These are phyloP conservation scores for Suhomyces ambrosiae DNA, from an alignment of 1,139 yeast genomes.

Conservation along the genomic window DNA sequence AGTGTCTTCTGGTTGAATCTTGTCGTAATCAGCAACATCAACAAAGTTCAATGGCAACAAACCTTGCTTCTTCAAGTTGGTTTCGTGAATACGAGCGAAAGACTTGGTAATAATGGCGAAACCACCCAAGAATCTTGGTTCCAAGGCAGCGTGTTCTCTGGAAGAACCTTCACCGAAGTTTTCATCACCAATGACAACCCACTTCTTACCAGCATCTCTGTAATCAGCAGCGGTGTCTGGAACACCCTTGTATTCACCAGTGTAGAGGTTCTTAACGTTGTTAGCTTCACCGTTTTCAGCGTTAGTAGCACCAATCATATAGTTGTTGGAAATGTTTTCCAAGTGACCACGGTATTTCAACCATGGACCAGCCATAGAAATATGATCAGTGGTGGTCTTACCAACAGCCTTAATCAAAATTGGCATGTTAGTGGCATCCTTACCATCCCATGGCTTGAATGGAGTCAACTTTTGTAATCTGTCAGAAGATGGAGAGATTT, in stretches of 20 bases:
- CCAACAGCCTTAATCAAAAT: conserved; percentile 95
- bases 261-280: conserved; percentile 84
- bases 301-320: conserved; percentile 99
- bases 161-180: conserved; percentile 99
- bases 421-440: conserved; percentile 87
- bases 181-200: conserved; percentile 99
- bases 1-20: conserved; percentile 86
- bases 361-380: conserved; percentile 99
- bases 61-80: conserved; percentile 44
- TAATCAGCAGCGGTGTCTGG: conserved; percentile 95
- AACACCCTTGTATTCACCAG: conserved; percentile 92
- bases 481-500: conserved; percentile 79
- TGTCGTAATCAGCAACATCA: conserved; percentile 89
- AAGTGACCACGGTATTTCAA: conserved; percentile 99
- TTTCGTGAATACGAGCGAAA: conserved; percentile 86
- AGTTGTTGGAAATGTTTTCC: conserved; percentile 97
- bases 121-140: conserved; percentile 99
- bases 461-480: conserved; percentile 55
- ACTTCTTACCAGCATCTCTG: conserved; percentile 87
- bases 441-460: conserved; percentile 84
- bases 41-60: conserved; percentile 90
- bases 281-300: conserved; percentile 96
- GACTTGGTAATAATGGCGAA: conserved; percentile 96
- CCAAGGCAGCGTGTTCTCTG: conserved; percentile 99
- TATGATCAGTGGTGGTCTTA: conserved; percentile 99